Evolutionary conservation across 805 yeast genomes (phyloP), one percentile per base, ranked within the genome.

Genomic region (Lipomyces yamanashiensis): DNA sequence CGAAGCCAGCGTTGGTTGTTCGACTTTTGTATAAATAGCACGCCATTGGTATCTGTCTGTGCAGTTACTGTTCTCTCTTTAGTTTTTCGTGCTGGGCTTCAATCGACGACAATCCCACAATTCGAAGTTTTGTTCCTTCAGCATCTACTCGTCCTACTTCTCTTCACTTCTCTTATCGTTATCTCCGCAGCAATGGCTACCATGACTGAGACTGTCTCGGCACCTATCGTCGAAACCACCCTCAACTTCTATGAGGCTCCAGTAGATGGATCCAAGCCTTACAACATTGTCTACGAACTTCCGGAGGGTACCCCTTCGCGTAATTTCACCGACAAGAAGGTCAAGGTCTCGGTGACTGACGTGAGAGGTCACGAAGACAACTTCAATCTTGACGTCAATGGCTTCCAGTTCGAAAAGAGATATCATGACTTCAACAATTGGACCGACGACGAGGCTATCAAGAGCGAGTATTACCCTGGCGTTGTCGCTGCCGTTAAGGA

Each of bases 231-330:
- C 37, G 54, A 50, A 49, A 15, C 63, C 13, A 12, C 44, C 28
- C 54, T 65, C 37, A 53, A 56, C 47, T 65, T 65, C 67, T 65
- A 59, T 49, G 59, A 23, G 12, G 59, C 68, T 1, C 68, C 68
- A 7, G 34, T 15, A 10, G 63, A 62, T 54, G 60, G 60, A 28
- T 21, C 55, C 28, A 48, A 57, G 56, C 68, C 68, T 12, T 65
- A 64, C 54, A 65, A 74, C 62, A 71, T 71, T 58, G 71, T 62
- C 64, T 74, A 66, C 66, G 78, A 70, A 52, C 75, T 41, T 40
- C 68, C 68, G 12, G 68, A 57, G 17, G 68, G 68, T 34, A 65
- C 68, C 33, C 68, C 68, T 2, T 58, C 58, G 12, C 63, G 67
- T 43, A 65, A 65, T 50, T 65, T 36, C 59, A 40, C 33, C 37